Evolutionary conservation across 1,284 basidiomycete species (phyloP).

Genomic region (Tilletia walkeri): DNA sequence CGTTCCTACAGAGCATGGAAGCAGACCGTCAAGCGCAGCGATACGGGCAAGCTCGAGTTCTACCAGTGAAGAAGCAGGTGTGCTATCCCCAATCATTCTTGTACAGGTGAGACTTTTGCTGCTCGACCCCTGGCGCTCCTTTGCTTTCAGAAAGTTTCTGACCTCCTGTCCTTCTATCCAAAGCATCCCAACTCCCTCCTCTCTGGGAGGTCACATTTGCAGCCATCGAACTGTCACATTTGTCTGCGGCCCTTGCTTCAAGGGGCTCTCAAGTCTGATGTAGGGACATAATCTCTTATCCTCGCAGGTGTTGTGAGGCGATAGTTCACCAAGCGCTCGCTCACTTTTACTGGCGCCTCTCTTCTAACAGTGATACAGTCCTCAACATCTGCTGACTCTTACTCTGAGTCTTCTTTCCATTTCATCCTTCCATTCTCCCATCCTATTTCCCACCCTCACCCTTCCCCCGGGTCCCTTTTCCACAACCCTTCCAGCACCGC

Average conservation of each 20-base stretch:
- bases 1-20: constrained; percentile 44
- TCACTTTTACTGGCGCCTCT: background rate
- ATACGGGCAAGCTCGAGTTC: constrained; percentile 53
- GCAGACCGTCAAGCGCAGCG: constrained; percentile 53
- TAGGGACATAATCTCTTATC: background rate
- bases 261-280: background rate
- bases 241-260: background rate
- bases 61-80: constrained; percentile 37
- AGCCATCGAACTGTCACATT: background rate
- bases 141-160: background rate
- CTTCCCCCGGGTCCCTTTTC: background rate
- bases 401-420: background rate
- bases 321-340: background rate
- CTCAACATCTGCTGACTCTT: background rate
- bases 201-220: background rate
- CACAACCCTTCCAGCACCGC: background rate
- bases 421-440: background rate
- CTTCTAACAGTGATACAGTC: too few species aligned
- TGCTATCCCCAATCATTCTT: background rate
- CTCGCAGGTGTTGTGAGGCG: background rate
- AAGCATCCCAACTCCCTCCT: background rate
- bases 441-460: background rate
- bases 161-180: background rate
- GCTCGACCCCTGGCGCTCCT: background rate
- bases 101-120: background rate